phyloP scores from a whole-genome alignment of 129 eudicot genomes.

The Saposhnikovia divaricata region DNA sequence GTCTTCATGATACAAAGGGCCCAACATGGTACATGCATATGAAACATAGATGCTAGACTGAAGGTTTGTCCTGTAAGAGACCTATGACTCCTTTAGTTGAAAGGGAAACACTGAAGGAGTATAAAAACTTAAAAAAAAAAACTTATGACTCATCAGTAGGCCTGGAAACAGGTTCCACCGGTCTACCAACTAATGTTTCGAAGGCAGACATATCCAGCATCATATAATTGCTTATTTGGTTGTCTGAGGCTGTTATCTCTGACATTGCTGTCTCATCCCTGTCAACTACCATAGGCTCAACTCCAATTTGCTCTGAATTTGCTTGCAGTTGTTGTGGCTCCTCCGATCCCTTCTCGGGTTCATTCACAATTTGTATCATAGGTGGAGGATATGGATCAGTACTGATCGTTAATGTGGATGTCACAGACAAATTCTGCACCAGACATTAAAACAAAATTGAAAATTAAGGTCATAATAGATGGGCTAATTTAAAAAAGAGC shows the following conservation, averaged over 20 bases:
- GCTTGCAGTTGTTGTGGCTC: slow-evolving; percentile 25
- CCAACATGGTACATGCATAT: neutral
- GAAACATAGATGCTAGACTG: neutral
- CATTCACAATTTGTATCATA: slow-evolving; percentile 28
- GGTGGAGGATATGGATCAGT: slow-evolving; percentile 38
- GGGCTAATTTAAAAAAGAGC: neutral
- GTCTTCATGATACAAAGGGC: slow-evolving; percentile 2
- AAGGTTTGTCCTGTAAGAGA: neutral
- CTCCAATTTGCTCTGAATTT: slow-evolving; percentile 45
- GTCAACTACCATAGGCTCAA: slow-evolving; percentile 26
- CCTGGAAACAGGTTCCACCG: slow-evolving; percentile 51
- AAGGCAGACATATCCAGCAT: slow-evolving; percentile 51
- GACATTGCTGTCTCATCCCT: slow-evolving; percentile 60
- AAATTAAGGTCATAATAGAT: neutral
- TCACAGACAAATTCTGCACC: slow-evolving; percentile 67
- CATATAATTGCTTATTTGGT: slow-evolving; percentile 43
- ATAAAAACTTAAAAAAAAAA: neutral
- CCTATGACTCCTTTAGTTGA: neutral
- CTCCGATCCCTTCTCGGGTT: slow-evolving; percentile 22
- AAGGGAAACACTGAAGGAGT: neutral
- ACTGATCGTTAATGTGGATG: slow-evolving; percentile 57
- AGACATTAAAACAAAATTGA: neutral
- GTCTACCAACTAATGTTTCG: slow-evolving; percentile 38
- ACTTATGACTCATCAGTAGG: slow-evolving; percentile 35
- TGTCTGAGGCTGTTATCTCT: slow-evolving; percentile 44